phyloP scores from a whole-genome alignment of 83 land plant species.

The Isoetes engelmannii region DNA sequence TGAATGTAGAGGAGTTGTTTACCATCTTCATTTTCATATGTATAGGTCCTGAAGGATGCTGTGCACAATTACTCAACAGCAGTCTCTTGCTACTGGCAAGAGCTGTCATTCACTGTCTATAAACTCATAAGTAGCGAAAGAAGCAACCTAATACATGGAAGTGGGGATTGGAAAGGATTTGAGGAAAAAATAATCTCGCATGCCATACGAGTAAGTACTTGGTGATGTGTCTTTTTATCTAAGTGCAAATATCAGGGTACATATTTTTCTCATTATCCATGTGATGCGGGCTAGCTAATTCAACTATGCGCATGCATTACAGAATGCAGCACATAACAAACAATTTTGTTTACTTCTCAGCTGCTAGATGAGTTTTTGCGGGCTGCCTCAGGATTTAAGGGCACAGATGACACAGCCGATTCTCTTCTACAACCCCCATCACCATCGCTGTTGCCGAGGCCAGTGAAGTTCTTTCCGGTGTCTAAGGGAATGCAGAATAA shows the following conservation, averaged over 20 bases:
- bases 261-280: neutral
- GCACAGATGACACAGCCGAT: slow-evolving; percentile 54
- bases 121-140: neutral
- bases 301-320: neutral
- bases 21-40: no score
- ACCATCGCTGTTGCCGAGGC: slow-evolving; percentile 38
- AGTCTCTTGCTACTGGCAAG: slow-evolving; percentile 1
- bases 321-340: neutral
- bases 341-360: slow-evolving; percentile 23
- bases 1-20: no score
- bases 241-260: neutral
- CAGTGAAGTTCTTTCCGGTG: slow-evolving; percentile 43
- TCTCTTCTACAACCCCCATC: slow-evolving; percentile 37
- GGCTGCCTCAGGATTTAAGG: slow-evolving; percentile 74
- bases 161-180: neutral
- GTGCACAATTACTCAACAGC: neutral
- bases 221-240: neutral
- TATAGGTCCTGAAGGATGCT: slow-evolving; percentile 4
- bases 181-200: neutral
- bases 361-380: slow-evolving; percentile 87
- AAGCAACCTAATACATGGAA: neutral
- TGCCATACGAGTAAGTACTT: neutral
- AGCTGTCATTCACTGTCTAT: neutral
- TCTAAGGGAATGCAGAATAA: slow-evolving; percentile 28
- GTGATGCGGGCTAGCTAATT: neutral